Evolutionary conservation across 1,284 basidiomycete species (phyloP).

Genomic region (Psilocybe mexicana): DNA sequence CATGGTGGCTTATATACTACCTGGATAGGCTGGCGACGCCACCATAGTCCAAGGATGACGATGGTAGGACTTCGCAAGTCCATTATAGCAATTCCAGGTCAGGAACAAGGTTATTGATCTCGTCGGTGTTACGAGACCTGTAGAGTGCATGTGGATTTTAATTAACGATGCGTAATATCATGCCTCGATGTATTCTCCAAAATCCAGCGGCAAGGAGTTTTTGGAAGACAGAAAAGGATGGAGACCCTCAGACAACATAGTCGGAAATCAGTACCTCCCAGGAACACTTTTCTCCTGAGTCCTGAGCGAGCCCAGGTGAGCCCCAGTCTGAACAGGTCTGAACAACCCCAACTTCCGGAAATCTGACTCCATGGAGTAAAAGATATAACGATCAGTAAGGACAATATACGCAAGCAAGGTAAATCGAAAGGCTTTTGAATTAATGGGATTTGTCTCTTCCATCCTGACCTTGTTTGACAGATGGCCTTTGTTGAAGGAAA

Average conservation of each 20-base stretch:
- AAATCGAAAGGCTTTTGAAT: slow-evolving; percentile 6
- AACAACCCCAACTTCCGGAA: slow-evolving; percentile 14
- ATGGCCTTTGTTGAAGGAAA: slow-evolving; percentile 6
- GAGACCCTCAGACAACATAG: neutral
- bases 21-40: slow-evolving; percentile 16
- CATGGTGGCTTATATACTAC: slow-evolving; percentile 15
- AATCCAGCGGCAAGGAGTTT: neutral
- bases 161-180: neutral
- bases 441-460: neutral
- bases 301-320: slow-evolving; percentile 10
- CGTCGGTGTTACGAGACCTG: neutral
- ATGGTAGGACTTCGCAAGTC: neutral
- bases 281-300: slow-evolving; percentile 20
- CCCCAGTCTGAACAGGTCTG: slow-evolving; percentile 7
- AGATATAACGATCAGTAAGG: neutral
- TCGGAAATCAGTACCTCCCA: slow-evolving; percentile 9
- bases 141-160: neutral
- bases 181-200: neutral
- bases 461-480: slow-evolving; percentile 15
- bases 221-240: neutral
- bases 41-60: slow-evolving; percentile 7
- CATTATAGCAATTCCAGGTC: neutral
- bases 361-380: slow-evolving; percentile 19
- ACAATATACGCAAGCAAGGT: neutral
- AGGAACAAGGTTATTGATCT: neutral